phyloP scores from a whole-genome alignment of 495 filamentous ascomycete species.

The Saxophila tyrrhenica region DNA sequence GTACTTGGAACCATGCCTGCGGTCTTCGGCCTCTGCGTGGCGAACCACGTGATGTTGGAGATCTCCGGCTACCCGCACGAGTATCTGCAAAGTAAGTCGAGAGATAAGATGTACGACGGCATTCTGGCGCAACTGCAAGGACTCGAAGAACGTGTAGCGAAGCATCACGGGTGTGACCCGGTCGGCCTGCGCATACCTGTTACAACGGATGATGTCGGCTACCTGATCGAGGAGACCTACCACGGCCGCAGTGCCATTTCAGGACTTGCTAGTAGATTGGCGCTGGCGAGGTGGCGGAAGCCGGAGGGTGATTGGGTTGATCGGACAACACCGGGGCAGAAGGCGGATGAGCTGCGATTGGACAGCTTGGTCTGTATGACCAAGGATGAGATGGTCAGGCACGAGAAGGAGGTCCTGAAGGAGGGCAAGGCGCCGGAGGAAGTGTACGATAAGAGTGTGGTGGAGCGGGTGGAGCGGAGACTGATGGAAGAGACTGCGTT shows the following conservation, averaged over 20 bases:
- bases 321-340: slow-evolving; percentile 46
- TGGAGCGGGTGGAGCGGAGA: slow-evolving; percentile 52
- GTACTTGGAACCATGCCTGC: slow-evolving; percentile 96
- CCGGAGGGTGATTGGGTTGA: slow-evolving; percentile 33
- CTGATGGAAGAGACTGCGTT: slow-evolving; percentile 47
- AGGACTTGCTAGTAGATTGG: slow-evolving; percentile 64
- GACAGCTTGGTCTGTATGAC: slow-evolving; percentile 87
- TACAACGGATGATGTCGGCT: slow-evolving; percentile 67
- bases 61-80: slow-evolving; percentile 82
- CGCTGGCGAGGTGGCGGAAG: slow-evolving; percentile 65
- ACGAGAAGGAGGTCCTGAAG: slow-evolving; percentile 70
- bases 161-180: slow-evolving; percentile 45
- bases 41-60: slow-evolving; percentile 82
- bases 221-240: slow-evolving; percentile 82
- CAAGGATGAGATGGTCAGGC: slow-evolving; percentile 75
- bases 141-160: slow-evolving; percentile 58
- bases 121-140: slow-evolving; percentile 62
- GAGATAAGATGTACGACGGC: slow-evolving; percentile 82
- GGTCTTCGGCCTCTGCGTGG: slow-evolving; percentile 79
- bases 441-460: slow-evolving; percentile 53
- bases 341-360: slow-evolving; percentile 49
- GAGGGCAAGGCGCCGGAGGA: slow-evolving; percentile 56
- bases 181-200: slow-evolving; percentile 67
- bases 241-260: slow-evolving; percentile 72
- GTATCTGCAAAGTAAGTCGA: slow-evolving; percentile 65